Percentiles rank a stretch among this genome's conserved stretches.
Conservation (phyloP, 176 grass and related monocot species). For the Paspalum notatum region DNA sequence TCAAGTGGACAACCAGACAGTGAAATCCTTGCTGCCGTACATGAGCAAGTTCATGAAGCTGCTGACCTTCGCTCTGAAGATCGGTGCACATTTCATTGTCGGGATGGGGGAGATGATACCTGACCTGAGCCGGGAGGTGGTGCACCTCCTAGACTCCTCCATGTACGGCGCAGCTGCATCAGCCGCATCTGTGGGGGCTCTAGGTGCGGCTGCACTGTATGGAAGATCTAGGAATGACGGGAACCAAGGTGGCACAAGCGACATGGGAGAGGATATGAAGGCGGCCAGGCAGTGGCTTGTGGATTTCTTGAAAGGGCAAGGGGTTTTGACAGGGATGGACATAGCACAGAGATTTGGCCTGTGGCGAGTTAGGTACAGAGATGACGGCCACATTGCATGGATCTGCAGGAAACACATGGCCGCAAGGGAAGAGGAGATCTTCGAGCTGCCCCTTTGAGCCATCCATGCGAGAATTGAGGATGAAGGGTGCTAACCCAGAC, state of each 20-base stretch:
- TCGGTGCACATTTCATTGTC: constrained; percentile 72
- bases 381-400: constrained; percentile 76
- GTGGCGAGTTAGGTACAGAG: constrained; percentile 78
- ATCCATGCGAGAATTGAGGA: constrained; percentile 23
- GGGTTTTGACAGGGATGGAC: constrained; percentile 69
- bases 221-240: constrained; percentile 50
- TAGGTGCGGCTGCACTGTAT: constrained; percentile 58
- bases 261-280: constrained; percentile 63
- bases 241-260: constrained; percentile 32
- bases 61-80: constrained; percentile 86
- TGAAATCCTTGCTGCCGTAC: constrained; percentile 79
- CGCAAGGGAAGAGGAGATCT: constrained; percentile 58
- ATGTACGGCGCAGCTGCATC: constrained; percentile 57
- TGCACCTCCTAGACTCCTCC: constrained; percentile 71
- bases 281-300: constrained; percentile 81
- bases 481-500: background rate
- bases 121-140: constrained; percentile 75
- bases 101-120: constrained; percentile 98
- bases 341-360: constrained; percentile 81
- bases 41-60: constrained; percentile 88
- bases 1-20: constrained; percentile 74
- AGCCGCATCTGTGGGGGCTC: constrained; percentile 59
- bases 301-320: constrained; percentile 84
- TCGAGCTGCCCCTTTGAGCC: constrained; percentile 72
- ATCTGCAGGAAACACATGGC: constrained; percentile 81